A percentile compares a stretch with the other conserved stretches of the same genome.
Conservation (phyloP, 2,329 filamentous ascomycete species). For the Diplodia sapinea region DNA sequence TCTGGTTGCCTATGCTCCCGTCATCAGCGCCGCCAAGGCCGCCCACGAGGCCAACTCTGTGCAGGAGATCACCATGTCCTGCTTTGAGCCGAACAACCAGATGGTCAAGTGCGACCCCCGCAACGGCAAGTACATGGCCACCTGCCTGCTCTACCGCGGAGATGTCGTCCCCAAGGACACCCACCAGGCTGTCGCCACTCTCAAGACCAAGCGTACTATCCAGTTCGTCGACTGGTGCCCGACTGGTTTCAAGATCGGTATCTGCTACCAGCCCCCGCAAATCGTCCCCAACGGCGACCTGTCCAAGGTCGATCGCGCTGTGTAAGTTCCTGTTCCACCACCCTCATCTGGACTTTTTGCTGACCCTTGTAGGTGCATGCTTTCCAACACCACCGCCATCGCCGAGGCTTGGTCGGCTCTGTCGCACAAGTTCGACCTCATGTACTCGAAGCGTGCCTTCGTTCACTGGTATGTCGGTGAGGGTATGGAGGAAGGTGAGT, state of each 20-base stretch:
- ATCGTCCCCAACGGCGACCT: slow-evolving; percentile 96
- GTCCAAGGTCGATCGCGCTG: slow-evolving; percentile 96
- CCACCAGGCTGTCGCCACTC: slow-evolving; percentile 67
- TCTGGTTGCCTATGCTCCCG: slow-evolving; percentile 73
- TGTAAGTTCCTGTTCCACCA: slow-evolving; percentile 50
- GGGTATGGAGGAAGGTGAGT: slow-evolving; percentile 92
- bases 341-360: not conserved
- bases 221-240: slow-evolving; percentile 79
- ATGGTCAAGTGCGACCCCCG: slow-evolving; percentile 77
- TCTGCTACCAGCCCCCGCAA: slow-evolving; percentile 89
- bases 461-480: slow-evolving; percentile 85
- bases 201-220: slow-evolving; percentile 75
- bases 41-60: slow-evolving; percentile 93
- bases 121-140: slow-evolving; percentile 79
- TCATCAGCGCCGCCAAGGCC: slow-evolving; percentile 75
- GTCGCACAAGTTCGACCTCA: slow-evolving; percentile 77
- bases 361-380: slow-evolving; percentile 59
- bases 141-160: slow-evolving; percentile 73
- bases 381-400: slow-evolving; percentile 77
- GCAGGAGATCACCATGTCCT: slow-evolving; percentile 68
- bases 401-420: slow-evolving; percentile 75
- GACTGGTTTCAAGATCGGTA: slow-evolving; percentile 76
- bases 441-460: slow-evolving; percentile 79
- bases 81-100: slow-evolving; percentile 79
- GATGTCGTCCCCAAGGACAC: slow-evolving; percentile 74